Conservation (phyloP, 495 filamentous ascomycete species). For the Penicillium macrosclerotiorum region DNA sequence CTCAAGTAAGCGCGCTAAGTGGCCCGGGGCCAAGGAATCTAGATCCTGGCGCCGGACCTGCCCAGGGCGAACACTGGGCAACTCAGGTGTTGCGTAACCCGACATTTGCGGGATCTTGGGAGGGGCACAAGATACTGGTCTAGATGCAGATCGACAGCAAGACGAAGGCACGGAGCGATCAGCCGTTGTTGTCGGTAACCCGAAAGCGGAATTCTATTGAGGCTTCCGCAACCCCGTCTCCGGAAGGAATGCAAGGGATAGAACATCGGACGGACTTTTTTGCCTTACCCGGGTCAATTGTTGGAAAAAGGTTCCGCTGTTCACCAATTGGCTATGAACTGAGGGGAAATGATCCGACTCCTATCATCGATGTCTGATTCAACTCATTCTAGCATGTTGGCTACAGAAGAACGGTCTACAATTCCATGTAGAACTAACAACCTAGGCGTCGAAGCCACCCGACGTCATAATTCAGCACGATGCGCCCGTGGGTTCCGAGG, state of each 20-base stretch:
- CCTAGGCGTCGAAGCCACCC: too few species aligned
- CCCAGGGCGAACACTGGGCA: not conserved
- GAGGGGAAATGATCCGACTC: too few species aligned
- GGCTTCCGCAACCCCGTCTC: slow-evolving; percentile 8
- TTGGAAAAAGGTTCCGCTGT: too few species aligned
- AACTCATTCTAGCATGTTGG: too few species aligned
- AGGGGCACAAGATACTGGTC: slow-evolving; percentile 1
- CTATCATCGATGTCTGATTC: too few species aligned
- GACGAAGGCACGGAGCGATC: not conserved
- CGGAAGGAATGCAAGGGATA: slow-evolving; percentile 8
- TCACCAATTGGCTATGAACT: too few species aligned
- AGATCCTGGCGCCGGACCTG: slow-evolving; percentile 6
- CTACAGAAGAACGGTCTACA: too few species aligned
- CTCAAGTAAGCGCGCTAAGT: slow-evolving; percentile 12
- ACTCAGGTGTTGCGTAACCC: slow-evolving; percentile 8
- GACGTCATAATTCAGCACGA: not conserved
- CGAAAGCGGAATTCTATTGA: slow-evolving; percentile 24
- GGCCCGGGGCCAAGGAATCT: slow-evolving; percentile 9
- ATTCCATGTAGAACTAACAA: too few species aligned
- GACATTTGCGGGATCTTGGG: slow-evolving; percentile 6
- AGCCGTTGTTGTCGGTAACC: slow-evolving; percentile 9
- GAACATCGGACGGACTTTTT: too few species aligned
- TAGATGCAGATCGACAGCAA: slow-evolving; percentile 7
- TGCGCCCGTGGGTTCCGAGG: not conserved
- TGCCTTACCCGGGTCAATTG: too few species aligned